Evolutionary conservation across 176 grass and related monocot species (phyloP).

Genomic region (Avena insularis): DNA sequence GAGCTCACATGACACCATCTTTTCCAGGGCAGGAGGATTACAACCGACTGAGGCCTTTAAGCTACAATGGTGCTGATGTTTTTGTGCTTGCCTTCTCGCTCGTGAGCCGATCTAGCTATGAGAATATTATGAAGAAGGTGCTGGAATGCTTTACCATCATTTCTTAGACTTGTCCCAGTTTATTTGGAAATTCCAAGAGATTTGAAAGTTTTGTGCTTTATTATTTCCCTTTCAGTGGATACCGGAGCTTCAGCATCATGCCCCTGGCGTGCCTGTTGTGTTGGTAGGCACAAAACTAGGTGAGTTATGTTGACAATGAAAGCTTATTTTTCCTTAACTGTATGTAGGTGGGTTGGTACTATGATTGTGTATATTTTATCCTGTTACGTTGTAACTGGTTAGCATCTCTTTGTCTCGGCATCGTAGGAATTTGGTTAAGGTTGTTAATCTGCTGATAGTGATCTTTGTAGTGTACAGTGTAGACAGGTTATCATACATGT

Average conservation of each 20-base stretch:
- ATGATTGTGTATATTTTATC: not conserved
- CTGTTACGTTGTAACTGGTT: conserved; percentile 40
- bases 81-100: conserved; percentile 98
- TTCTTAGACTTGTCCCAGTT: not conserved
- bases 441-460: conserved; percentile 15
- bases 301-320: conserved; percentile 55
- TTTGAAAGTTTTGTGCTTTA: conserved; percentile 24
- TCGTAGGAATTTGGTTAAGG: conserved; percentile 37
- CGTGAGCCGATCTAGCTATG: conserved; percentile 97
- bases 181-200: not conserved
- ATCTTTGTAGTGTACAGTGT: not conserved
- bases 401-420: conserved; percentile 37
- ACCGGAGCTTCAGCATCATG: conserved; percentile 98
- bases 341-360: conserved; percentile 22
- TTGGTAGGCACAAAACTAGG: conserved; percentile 98
- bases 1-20: conserved; percentile 25
- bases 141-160: not conserved
- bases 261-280: conserved; percentile 88
- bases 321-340: conserved; percentile 37
- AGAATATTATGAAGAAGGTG: conserved; percentile 99
- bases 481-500: conserved; percentile 14
- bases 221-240: conserved; percentile 79
- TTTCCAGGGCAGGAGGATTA: conserved; percentile 96
- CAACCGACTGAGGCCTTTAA: conserved; percentile 92
- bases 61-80: conserved; percentile 94